phyloP scores from a whole-genome alignment of 169 alveolate species.

The Plasmodium reichenowi region DNA sequence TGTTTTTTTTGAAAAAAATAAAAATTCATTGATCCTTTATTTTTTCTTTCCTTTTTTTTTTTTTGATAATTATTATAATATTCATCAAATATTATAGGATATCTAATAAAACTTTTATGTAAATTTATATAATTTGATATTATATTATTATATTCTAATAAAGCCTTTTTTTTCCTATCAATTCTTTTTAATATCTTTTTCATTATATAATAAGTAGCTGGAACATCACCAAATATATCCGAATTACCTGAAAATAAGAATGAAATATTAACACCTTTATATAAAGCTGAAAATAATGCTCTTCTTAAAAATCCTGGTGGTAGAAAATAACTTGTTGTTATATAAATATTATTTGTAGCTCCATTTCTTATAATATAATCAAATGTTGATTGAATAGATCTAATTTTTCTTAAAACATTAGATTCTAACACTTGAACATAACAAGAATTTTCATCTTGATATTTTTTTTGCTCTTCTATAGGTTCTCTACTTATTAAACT shows the following conservation, averaged over 20 bases:
- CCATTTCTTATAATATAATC: constrained; percentile 74
- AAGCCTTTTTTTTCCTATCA: neutral
- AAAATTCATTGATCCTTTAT: constrained; percentile 58
- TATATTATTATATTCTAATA: neutral
- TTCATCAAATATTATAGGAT: neutral
- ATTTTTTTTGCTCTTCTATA: constrained; percentile 53
- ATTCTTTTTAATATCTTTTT: constrained; percentile 77
- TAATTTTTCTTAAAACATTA: constrained; percentile 77
- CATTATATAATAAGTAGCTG: constrained; percentile 85
- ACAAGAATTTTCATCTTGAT: constrained; percentile 73
- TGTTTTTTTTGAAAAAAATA: constrained; percentile 82
- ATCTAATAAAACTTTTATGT: constrained; percentile 22
- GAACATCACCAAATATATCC: constrained; percentile 87
- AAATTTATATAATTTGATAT: constrained; percentile 12
- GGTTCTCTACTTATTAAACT: constrained; percentile 27
- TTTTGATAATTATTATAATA: neutral
- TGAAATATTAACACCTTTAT: constrained; percentile 79
- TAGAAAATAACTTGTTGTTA: constrained; percentile 89
- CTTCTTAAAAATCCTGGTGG: constrained; percentile 88
- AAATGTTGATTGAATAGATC: constrained; percentile 78
- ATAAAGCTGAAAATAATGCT: constrained; percentile 82
- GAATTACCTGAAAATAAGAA: constrained; percentile 89
- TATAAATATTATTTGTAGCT: constrained; percentile 78
- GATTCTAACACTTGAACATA: constrained; percentile 86
- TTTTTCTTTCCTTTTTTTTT: constrained; percentile 6